phyloP scores from a whole-genome alignment of 169 alveolate species.

The Plasmodium knowlesi region DNA sequence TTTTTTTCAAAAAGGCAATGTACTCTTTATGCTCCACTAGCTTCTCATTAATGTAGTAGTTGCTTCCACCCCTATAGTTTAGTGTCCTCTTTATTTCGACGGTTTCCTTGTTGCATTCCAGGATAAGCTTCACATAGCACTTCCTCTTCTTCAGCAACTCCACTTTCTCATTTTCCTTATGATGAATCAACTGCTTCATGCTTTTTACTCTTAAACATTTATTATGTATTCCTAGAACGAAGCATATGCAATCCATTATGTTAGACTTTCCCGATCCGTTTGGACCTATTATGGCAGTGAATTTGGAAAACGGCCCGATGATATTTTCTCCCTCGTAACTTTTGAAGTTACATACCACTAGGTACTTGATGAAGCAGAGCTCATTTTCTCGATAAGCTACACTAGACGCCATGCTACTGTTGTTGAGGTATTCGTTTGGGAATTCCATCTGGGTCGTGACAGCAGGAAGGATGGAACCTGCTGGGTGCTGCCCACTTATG shows the following conservation, averaged over 20 bases:
- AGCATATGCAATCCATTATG: conserved; percentile 90
- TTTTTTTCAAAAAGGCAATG: conserved; percentile 73
- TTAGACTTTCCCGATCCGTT: conserved; percentile 95
- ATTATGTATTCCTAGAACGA: conserved; percentile 90
- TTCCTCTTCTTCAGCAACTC: conserved; percentile 56
- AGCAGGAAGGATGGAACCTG: not conserved
- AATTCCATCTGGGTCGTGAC: not conserved
- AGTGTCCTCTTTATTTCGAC: conserved; percentile 88
- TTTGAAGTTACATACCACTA: conserved; percentile 88
- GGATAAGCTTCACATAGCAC: conserved; percentile 85
- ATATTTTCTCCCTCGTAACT: conserved; percentile 93
- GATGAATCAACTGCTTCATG: conserved; percentile 90
- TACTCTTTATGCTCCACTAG: conserved; percentile 84
- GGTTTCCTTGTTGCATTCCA: conserved; percentile 80
- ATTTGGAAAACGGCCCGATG: conserved; percentile 90
- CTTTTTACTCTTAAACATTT: conserved; percentile 89
- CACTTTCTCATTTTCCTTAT: conserved; percentile 81
- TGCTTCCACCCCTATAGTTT: conserved; percentile 83
- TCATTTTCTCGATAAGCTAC: conserved; percentile 5
- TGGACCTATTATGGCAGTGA: conserved; percentile 94
- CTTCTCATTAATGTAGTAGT: conserved; percentile 86
- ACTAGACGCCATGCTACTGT: conserved; percentile 4
- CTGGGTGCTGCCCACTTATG: no score
- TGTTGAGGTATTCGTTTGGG: conserved; percentile 20
- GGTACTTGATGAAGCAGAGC: conserved; percentile 71